Evolutionary conservation across 176 grass and related monocot genomes (phyloP), one percentile per base, ranked within the genome.

Genomic region (Aegilops longissima): DNA sequence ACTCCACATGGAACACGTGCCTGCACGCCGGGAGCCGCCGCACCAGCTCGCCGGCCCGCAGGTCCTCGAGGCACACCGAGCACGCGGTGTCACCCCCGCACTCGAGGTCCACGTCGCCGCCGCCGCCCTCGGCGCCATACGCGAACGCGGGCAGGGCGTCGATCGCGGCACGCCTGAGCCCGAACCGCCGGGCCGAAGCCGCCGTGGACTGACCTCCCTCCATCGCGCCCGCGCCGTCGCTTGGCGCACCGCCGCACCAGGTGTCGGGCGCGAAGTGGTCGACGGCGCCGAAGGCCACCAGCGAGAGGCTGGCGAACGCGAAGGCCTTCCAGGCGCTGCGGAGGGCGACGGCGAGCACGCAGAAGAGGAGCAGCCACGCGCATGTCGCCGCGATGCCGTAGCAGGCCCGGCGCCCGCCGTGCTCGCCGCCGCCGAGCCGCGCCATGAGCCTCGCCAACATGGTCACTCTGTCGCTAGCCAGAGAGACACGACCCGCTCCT

Each of bases 11-110:
- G 81, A 88, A 88, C 65, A 79, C 1, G 52, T 88, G 81, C 74
- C 4, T 29, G 86, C 87, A 88, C 52, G 65, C 20, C 74, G 87
- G 65, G 13, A 88, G 52, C 52, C 16, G 65, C 81, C 73, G 81
- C 52, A 84, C 73, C 65, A 5, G 16, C 51, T 88, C 73, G 5
- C 74, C 52, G 21, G 52, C 74, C 81, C 47, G 21, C 0, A 88
- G 4, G 81, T 83, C 81, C 73, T 88, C 80, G 3, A 88, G 80
- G 80, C 86, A 88, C 62, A 88, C 86, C 18, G 86, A 10, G 64
- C 86, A 88, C 80, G 16, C 54, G 54, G 0, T 9, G 54, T 21
- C 54, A 6, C 54, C 54, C 54, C 54, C 54, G 0, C 0, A 59
- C 54, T 59, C 54, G 0, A 59, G 54, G 54, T 59, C 52, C 0